These are phyloP conservation scores for Laguncularia racemosa DNA, from an alignment of 345 rosid genomes.

Conservation along the genomic window DNA sequence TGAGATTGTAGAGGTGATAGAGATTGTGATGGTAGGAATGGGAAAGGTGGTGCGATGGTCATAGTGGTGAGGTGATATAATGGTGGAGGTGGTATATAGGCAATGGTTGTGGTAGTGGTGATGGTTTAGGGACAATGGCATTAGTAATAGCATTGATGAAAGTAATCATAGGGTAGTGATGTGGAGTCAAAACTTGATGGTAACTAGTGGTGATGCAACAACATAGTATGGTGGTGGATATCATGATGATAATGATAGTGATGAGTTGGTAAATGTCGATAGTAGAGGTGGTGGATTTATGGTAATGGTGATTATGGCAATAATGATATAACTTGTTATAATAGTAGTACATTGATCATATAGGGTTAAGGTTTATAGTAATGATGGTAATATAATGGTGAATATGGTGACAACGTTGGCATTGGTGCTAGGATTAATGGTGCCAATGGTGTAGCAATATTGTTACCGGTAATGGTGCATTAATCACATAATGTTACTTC, in stretches of 20 bases:
- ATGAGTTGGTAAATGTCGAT: constrained; percentile 33
- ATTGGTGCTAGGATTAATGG: constrained; percentile 30
- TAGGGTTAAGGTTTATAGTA: no score
- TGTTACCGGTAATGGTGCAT: constrained; percentile 17
- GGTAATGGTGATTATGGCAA: constrained; percentile 30
- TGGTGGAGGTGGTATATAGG: constrained; percentile 38
- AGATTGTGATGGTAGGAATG: constrained; percentile 66
- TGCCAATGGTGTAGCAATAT: constrained; percentile 29
- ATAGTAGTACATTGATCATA: no score
- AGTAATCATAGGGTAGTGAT: no score
- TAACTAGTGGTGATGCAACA: no score
- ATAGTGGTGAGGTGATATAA: constrained; percentile 44
- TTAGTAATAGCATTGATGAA: no score
- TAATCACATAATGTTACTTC: background rate
- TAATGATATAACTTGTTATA: constrained; percentile 14
- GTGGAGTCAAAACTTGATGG: no score
- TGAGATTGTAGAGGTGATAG: constrained; percentile 33
- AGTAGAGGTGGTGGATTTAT: constrained; percentile 31
- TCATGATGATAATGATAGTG: constrained; percentile 53
- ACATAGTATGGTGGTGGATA: no score
- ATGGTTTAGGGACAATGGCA: no score
- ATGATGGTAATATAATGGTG: constrained; percentile 6
- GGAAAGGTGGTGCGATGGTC: constrained; percentile 36
- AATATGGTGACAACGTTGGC: constrained; percentile 45
- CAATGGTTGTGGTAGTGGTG: no score